Percentiles rank a stretch among this genome's conserved stretches.
These are phyloP conservation scores for Debaryomyces sp. DNA, from an alignment of 1,139 yeast genomes.

Conservation along the genomic window DNA sequence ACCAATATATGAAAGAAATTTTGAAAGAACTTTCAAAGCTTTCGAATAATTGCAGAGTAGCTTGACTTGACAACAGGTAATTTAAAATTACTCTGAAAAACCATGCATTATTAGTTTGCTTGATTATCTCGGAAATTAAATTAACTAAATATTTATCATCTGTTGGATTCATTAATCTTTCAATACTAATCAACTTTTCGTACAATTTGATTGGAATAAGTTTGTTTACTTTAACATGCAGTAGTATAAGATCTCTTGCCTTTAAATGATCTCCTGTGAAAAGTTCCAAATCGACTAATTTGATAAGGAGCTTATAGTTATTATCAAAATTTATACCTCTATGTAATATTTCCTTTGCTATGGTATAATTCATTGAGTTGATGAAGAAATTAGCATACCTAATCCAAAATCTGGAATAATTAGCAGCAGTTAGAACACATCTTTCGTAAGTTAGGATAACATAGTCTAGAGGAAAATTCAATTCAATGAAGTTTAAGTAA, in stretches of 20 bases:
- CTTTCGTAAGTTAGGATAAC: slow-evolving; percentile 56
- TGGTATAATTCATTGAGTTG: slow-evolving; percentile 25
- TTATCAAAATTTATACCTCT: slow-evolving; percentile 32
- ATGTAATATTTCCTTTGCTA: slow-evolving; percentile 41
- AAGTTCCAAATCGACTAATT: slow-evolving; percentile 45
- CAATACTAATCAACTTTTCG: slow-evolving; percentile 42
- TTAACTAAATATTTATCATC: slow-evolving; percentile 28
- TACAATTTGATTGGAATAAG: slow-evolving; percentile 37
- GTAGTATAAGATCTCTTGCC: slow-evolving; percentile 40
- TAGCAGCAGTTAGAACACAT: slow-evolving; percentile 54
- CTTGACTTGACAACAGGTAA: slow-evolving; percentile 18
- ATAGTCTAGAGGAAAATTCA: slow-evolving; percentile 30
- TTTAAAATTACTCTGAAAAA: slow-evolving; percentile 21
- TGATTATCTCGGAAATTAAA: slow-evolving; percentile 27
- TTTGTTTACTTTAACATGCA: slow-evolving; percentile 28
- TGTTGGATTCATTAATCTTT: slow-evolving; percentile 27
- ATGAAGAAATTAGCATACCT: slow-evolving; percentile 55
- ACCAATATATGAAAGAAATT: slow-evolving; percentile 5
- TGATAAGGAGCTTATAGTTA: slow-evolving; percentile 28
- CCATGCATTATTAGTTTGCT: slow-evolving; percentile 27
- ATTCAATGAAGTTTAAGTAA: slow-evolving; percentile 61
- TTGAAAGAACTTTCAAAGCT: slow-evolving; percentile 4
- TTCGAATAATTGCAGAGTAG: slow-evolving; percentile 14
- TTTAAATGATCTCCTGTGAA: slow-evolving; percentile 30
- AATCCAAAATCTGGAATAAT: slow-evolving; percentile 63